phyloP scores from a whole-genome alignment of 257 asterid genomes.

The Ajuga chamaepitys region DNA sequence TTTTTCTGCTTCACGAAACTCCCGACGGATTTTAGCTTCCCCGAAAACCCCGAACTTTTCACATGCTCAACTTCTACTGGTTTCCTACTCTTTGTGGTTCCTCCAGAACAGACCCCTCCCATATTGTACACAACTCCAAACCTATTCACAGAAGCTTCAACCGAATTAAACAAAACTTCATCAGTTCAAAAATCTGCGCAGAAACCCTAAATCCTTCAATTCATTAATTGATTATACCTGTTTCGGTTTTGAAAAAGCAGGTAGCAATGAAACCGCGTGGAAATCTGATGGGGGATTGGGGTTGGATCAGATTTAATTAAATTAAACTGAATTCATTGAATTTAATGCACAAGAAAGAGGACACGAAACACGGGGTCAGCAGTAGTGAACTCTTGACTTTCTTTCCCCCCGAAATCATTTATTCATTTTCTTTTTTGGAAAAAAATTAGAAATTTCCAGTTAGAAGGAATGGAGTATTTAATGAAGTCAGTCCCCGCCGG shows the following conservation, averaged over 20 bases:
- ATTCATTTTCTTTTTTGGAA: background rate
- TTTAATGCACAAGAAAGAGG: slow-evolving; percentile 17
- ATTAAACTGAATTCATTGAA: slow-evolving; percentile 24
- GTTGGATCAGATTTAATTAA: slow-evolving; percentile 20
- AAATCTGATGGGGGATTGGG: slow-evolving; percentile 20
- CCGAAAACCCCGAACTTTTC: slow-evolving; percentile 63
- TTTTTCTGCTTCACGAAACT: slow-evolving; percentile 40
- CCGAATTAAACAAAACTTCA: background rate
- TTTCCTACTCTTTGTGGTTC: slow-evolving; percentile 42
- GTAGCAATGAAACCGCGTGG: slow-evolving; percentile 25
- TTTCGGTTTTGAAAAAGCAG: background rate
- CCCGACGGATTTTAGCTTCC: slow-evolving; percentile 50
- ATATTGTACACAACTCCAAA: slow-evolving; percentile 32
- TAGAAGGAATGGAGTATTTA: background rate
- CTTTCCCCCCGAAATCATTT: background rate
- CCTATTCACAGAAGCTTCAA: slow-evolving; percentile 22
- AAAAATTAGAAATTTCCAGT: slow-evolving; percentile 7
- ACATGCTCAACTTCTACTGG: slow-evolving; percentile 36
- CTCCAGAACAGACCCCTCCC: slow-evolving; percentile 94
- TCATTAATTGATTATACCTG: slow-evolving; percentile 11
- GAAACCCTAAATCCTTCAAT: background rate
- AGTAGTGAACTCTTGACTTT: slow-evolving; percentile 36
- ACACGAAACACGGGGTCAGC: slow-evolving; percentile 42
- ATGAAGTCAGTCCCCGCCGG: slow-evolving; percentile 18
- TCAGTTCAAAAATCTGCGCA: background rate